Evolutionary conservation across 768 basidiomycete genomes (phyloP), one percentile per base, ranked within the genome.

Genomic region (Lyophyllum atratum): DNA sequence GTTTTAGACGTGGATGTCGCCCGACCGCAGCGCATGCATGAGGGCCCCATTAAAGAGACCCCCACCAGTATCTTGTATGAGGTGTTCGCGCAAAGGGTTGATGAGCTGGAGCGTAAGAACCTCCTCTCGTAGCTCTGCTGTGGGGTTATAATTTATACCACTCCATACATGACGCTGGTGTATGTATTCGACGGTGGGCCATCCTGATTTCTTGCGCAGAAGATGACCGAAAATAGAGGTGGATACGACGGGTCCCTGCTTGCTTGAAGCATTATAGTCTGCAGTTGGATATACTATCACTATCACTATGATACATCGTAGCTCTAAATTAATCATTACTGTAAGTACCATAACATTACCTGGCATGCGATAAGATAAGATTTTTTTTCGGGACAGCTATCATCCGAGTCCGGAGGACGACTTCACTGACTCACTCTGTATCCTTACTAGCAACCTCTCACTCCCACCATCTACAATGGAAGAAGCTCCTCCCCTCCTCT

Each of bases 401-500:
- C 45, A 26, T 15, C 19, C 45, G 12, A 17, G 39, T 40, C 9
- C 19, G 33, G 12, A 1, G 46, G 24, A n/a, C 42, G 6, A 54
- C 31, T n/a, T 37, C 29, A 44, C 46, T 55, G 59, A 43, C 46
- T 56, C 33, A 15, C 4, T 50, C 28, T 25, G 24, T 12, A 28
- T 49, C 29, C 40, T 49, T 11, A n/a, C 42, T 8, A 2, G 24
- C 21, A 21, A 44, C 45, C 28, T 37, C 29, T 34, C 31, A 17
- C 10, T 29, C 29, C 3, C 25, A 7, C 5, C 19, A 7, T 43
- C 28, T 43, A 34, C 24, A 29, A 60, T 66, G 65, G 63, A 53
- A 58, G 57, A 62, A 22, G 43, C 64, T 2, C 76, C 80, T 11
- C 58, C 83, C 14, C 82, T 85, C 0, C 77, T 91, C 56, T 90